Conservation (phyloP, 306 rosid genomes). For the Citrullus amarus region DNA sequence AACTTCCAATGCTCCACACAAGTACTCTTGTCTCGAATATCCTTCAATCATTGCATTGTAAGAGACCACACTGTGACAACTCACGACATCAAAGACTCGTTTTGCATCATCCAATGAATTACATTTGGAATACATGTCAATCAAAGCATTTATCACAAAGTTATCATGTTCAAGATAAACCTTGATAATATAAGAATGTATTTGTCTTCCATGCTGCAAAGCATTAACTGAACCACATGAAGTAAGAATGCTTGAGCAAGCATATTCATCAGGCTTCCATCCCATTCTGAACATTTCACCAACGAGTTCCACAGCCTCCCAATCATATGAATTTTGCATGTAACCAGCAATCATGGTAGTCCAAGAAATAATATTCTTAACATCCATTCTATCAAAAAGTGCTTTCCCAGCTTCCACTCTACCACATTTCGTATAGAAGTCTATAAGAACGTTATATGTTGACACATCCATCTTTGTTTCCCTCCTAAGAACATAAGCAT, state of each 20-base stretch:
- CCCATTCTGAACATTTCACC: conserved; percentile 49
- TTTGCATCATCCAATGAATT: conserved; percentile 54
- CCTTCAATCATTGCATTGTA: conserved; percentile 95
- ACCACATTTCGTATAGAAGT: conserved; percentile 69
- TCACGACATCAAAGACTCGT: conserved; percentile 42
- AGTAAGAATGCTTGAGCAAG: conserved; percentile 70
- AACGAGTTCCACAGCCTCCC: conserved; percentile 52
- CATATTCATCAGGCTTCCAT: conserved; percentile 63
- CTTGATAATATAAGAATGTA: conserved; percentile 60
- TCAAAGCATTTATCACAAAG: conserved; percentile 72
- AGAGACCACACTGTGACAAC: conserved; percentile 47
- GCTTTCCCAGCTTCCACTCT: conserved; percentile 39
- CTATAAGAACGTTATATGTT: conserved; percentile 56
- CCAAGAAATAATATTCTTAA: conserved; percentile 67
- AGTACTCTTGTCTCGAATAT: conserved; percentile 46
- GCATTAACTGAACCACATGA: conserved; percentile 68
- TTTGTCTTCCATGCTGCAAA: conserved; percentile 56
- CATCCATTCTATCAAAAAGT: conserved; percentile 36
- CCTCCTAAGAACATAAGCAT: conserved; percentile 55
- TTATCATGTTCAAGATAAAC: conserved; percentile 47
- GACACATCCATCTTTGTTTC: conserved; percentile 56
- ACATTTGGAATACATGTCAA: conserved; percentile 90
- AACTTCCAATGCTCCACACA: conserved; percentile 51
- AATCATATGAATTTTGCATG: conserved; percentile 69
- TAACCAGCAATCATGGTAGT: conserved; percentile 86